phyloP scores from a whole-genome alignment of 176 grass and related monocot species.

The Avena atlantica region DNA sequence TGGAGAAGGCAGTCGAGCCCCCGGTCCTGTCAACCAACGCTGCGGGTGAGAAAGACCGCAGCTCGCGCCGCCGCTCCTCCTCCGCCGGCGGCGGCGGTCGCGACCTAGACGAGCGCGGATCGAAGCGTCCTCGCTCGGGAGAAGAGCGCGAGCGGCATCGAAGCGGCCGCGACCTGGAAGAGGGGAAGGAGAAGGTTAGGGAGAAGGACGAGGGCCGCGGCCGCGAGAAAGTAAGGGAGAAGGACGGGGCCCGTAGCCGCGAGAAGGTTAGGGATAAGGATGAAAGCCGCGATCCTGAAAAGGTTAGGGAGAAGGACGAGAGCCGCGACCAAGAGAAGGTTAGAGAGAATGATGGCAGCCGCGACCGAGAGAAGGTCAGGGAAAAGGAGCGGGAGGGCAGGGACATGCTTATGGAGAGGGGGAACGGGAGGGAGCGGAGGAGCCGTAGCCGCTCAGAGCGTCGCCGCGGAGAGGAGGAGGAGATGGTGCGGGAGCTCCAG shows the following conservation, averaged over 20 bases:
- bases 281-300: conserved; percentile 49
- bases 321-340: conserved; percentile 29
- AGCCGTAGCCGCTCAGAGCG: conserved; percentile 67
- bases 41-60: conserved; percentile 70
- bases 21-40: conserved; percentile 52
- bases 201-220: conserved; percentile 52
- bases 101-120: conserved; percentile 57
- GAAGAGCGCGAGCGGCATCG: conserved; percentile 57
- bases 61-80: conserved; percentile 53
- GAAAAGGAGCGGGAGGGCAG: conserved; percentile 50
- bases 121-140: conserved; percentile 70
- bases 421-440: conserved; percentile 62
- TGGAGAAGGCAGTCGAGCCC: conserved; percentile 88
- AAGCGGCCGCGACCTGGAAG: conserved; percentile 56
- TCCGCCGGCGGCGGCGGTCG: conserved; percentile 42
- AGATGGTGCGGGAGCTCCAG: conserved; percentile 64
- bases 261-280: conserved; percentile 51
- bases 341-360: conserved; percentile 39
- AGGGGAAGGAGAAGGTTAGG: conserved; percentile 60
- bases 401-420: conserved; percentile 33
- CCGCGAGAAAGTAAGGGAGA: conserved; percentile 53
- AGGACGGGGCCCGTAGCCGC: conserved; percentile 28
- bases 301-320: conserved; percentile 49
- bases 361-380: conserved; percentile 34
- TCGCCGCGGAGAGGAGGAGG: conserved; percentile 66